Base-by-base conservation (phyloP, 2,329 filamentous ascomycete species). In the Fusarium austroafricanum region DNA sequence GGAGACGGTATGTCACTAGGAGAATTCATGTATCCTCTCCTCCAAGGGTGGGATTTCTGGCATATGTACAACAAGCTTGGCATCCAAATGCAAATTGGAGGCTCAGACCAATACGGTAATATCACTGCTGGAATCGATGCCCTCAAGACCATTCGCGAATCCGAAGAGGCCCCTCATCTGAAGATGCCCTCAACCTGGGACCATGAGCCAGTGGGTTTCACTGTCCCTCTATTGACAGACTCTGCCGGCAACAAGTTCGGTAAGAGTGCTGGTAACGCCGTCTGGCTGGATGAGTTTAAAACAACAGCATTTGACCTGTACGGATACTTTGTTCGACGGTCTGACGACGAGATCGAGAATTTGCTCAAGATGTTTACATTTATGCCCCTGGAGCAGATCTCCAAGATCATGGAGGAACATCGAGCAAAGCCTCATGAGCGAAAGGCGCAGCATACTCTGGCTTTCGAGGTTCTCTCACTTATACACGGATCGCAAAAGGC, bases 21-120 rank as follows among this genome's bases (percentile, higher is more conserved):
- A 35, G 96, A 99, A 77, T 97, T 99, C 78, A 87, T 89, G 40
- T 99, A 99, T 75, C 96, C 96, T 2, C 81, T 99, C 17, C 88
- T 98, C 73, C 96, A 99, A 77, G 94, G 91, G 21, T 98, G 94
- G 91, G 96, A 99, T 78, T 99, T 94, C 88, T 98, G 93, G 92
- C 86, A 92, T 71, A 86, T 98, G 81, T 96, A 92, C 79, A 78
- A 73, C 64, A 85, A 87, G 45, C 83, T 85, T 23, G 86, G 86
- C 46, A 84, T 94, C 11, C 90, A 94, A 75, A 87, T 98, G 76
- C 94, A 99, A 80, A 92, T 99, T 52, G 96, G 96, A 59, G 96
- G 96, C 38, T 94, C 94, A 9, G 96, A 99, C 76, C 96, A 99
- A 80, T 98, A 91, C 76, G 96, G 96, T 66, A 99, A 99, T 79